phyloP scores from a whole-genome alignment of 2,329 filamentous ascomycete genomes.

The Bipolaris bicolor region DNA sequence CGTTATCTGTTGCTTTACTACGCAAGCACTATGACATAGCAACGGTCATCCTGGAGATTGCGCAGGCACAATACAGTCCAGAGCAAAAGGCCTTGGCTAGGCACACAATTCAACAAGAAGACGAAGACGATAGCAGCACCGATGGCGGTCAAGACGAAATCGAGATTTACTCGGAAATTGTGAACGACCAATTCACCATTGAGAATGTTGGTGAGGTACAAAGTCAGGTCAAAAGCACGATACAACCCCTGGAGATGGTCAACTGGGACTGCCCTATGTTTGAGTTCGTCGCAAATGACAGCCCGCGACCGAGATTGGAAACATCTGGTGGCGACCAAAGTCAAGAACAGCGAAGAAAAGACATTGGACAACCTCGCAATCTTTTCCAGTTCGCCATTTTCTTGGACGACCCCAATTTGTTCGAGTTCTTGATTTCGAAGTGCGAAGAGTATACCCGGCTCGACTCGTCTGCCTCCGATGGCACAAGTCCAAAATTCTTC shows the following conservation, averaged over 20 bases:
- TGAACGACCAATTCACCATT: conserved; percentile 74
- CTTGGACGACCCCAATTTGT: conserved; percentile 24
- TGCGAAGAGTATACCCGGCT: conserved; percentile 25
- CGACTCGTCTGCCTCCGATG: conserved; percentile 8
- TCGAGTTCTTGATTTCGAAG: conserved; percentile 24
- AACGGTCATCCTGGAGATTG: conserved; percentile 71
- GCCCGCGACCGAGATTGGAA: neutral
- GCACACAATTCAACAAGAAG: conserved; percentile 55
- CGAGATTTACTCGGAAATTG: conserved; percentile 57
- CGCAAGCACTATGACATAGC: conserved; percentile 70
- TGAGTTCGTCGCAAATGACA: conserved; percentile 15
- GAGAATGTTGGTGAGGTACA: conserved; percentile 75
- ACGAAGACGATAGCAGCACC: conserved; percentile 40
- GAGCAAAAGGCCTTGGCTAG: conserved; percentile 53
- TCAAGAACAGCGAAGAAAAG: conserved; percentile 4
- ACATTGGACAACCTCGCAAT: conserved; percentile 16
- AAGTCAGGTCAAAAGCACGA: conserved; percentile 69
- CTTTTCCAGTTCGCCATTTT: conserved; percentile 44
- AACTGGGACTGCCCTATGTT: conserved; percentile 29
- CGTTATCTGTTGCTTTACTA: conserved; percentile 72
- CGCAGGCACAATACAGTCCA: conserved; percentile 69
- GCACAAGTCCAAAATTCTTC: conserved; percentile 12
- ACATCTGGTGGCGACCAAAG: neutral
- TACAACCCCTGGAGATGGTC: conserved; percentile 63
- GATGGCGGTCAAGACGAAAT: conserved; percentile 37